Percentiles rank a stretch among this genome's conserved stretches.
phyloP scores from a whole-genome alignment of 805 yeast genomes.

The Yarrowia deformans region DNA sequence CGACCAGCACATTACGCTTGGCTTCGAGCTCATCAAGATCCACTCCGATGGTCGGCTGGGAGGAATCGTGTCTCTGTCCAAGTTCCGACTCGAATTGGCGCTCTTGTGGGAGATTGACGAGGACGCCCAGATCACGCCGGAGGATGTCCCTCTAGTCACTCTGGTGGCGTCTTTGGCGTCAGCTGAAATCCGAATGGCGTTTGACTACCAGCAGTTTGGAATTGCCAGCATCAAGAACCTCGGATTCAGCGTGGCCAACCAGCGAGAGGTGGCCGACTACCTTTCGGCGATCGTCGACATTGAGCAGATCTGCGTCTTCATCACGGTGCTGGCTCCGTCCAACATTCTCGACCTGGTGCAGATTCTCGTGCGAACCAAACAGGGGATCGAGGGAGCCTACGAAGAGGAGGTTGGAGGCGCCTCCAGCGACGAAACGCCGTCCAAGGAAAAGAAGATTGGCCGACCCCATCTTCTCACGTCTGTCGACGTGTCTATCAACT shows the following conservation, averaged over 20 bases:
- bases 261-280: constrained; percentile 68
- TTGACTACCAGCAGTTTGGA: constrained; percentile 87
- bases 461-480: constrained; percentile 56
- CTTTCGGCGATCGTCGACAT: constrained; percentile 52
- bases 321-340: constrained; percentile 87
- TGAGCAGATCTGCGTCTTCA: constrained; percentile 63
- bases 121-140: constrained; percentile 41
- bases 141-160: constrained; percentile 70
- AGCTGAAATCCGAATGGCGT: constrained; percentile 66
- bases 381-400: constrained; percentile 75
- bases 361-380: constrained; percentile 71
- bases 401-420: constrained; percentile 71
- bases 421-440: constrained; percentile 53
- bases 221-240: constrained; percentile 61
- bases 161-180: constrained; percentile 63
- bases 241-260: constrained; percentile 69
- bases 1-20: constrained; percentile 73
- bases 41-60: constrained; percentile 80
- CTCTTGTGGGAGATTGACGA: constrained; percentile 67
- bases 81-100: constrained; percentile 65
- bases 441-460: constrained; percentile 33
- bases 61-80: constrained; percentile 63
- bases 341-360: constrained; percentile 79
- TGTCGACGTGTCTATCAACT: constrained; percentile 66
- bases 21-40: constrained; percentile 61